Base-by-base conservation (phyloP, 148 eudicot species). In the Cornus florida region DNA sequence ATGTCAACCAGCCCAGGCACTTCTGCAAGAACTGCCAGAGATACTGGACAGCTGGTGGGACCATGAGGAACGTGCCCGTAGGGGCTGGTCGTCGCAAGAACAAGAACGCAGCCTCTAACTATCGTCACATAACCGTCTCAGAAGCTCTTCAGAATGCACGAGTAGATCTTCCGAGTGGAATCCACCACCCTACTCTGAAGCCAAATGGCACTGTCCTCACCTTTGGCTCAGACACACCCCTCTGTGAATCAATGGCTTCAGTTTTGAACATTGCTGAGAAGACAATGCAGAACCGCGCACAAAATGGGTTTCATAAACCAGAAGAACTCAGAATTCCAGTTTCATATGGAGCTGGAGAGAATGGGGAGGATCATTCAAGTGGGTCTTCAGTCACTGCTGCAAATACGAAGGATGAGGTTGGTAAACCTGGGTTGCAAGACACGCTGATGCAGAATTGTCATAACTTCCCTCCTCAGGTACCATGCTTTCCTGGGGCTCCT, bases 11-110 rank as follows among this genome's bases (percentile, higher is more conserved):
- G 70, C 91, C 91, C 0, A 84, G 91, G 3, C 86, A 88, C 69
- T 86, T 88, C 39, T 88, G 91, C 82, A 88, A 82, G 65, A 86
- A 81, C 20, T 88, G 91, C 75, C 91, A 88, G 80, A 80, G 91
- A 41, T 86, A 86, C 73, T 88, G 91, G 91, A 88, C 91, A 23
- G 85, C 89, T 69, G 91, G 91, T 16, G 91, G 91, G n/a, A 86
- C 86, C 43, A 88, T 85, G 91, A 84, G 91, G 81, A 89, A 89
- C 35, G 87, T 87, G 32, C 88, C 89, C 3, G 89, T 89, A 6
- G 91, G 89, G 5, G 83, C 91, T 13, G 91, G 89, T 57, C 86
- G 91, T 11, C 77, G 91, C 60, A 89, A 89, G 79, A 89, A 84
- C 79, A 89, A 89, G 74, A 79, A 57, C 69, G 38, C 77, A 9